Evolutionary conservation across 192 early-diverging fungal genomes (phyloP), one percentile per base, ranked within the genome.

Genomic region (Dissophora globulifera): DNA sequence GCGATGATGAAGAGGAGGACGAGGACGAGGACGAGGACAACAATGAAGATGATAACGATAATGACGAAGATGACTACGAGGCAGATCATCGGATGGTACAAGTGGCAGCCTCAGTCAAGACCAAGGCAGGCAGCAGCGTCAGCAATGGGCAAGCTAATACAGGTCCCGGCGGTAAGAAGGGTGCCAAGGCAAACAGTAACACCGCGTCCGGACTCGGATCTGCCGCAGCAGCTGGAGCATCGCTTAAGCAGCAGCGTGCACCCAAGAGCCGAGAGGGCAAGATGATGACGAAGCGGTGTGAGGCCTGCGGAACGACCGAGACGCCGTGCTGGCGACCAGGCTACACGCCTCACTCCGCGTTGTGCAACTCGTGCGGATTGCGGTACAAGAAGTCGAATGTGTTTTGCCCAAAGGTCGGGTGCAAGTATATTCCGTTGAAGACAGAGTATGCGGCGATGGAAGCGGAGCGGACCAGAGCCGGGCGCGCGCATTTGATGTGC

Each of bases 271-370:
- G 40, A 23, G 60, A 63, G 26, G 46, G 57, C 45, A 57, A 50
- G 25, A 29, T 47, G 25, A 38, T 47, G 2, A 59, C 55, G 32
- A 76, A 76, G 52, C 50, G 59, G 22, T 82, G 80, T 51, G 80
- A 78, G 9, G 78, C 75, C 19, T 82, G 80, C 54, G 61, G 69
- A 9, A 65, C 75, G 2, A 65, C 59, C 11, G 78, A 72, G 42
- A 82, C 80, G 3, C 80, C 80, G 1, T 82, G 80, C 30, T 82
- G 80, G 80, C 35, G 80, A 33, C 80, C 80, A 2, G 80, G 75
- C 19, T 82, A 78, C 55, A 65, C 62, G 20, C n/a, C 58, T 1
- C 60, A 74, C 41, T 64, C 70, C 13, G 65, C 78, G 9, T 40
- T 82, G 8, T 82, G 80, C 57, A 82, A 82, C 43, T 78, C 75